Base-by-base conservation (phyloP, 2,329 filamentous ascomycete genomes). In the Arachnomyces sp. region DNA sequence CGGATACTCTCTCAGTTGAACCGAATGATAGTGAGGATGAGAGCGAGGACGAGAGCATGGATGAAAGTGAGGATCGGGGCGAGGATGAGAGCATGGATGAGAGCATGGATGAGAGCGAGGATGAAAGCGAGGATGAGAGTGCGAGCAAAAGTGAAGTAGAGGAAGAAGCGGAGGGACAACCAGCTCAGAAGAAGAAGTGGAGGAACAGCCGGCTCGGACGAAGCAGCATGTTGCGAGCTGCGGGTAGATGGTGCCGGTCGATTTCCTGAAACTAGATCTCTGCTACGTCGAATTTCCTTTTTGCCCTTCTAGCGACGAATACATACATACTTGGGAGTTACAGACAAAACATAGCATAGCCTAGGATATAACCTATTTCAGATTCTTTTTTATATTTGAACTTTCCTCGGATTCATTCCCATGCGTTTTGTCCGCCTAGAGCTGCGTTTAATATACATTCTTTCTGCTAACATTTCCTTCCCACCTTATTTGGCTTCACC, bases 401-500 rank as follows among this genome's bases (percentile, higher is more conserved):
- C 9, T 9, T 5, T 25, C 21, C 21, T 5, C 9, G 21, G 21
- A 25, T 25, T 25, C 21, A 25, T 25, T 25, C 9, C 21, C 21
- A 25, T 25, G 21, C 21, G 5, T 25, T 9, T 25, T n/a, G n/a
- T n/a, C n/a, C n/a, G n/a, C n/a, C n/a, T n/a, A n/a, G n/a, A 25
- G 21, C 21, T 5, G 21, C 21, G 9, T 5, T 25, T 25, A 9
- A 25, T 25, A 9, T 25, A 25, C 21, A 25, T 25, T 25, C 21
- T 25, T 25, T 25, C 21, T 25, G 21, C 21, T 25, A 25, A 25
- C 21, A 9, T 9, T 25, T 9, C 9, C 5, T 25, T 25, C 9
- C 28, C 30, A 38, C 31, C 34, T 52, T 45, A 49, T 44, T 52
- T 47, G 25, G 49, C 51, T 36, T 61, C 65, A 13, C 61, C 65